These are phyloP conservation scores for Tilletia indica DNA, from an alignment of 1,284 basidiomycete genomes.

Conservation along the genomic window DNA sequence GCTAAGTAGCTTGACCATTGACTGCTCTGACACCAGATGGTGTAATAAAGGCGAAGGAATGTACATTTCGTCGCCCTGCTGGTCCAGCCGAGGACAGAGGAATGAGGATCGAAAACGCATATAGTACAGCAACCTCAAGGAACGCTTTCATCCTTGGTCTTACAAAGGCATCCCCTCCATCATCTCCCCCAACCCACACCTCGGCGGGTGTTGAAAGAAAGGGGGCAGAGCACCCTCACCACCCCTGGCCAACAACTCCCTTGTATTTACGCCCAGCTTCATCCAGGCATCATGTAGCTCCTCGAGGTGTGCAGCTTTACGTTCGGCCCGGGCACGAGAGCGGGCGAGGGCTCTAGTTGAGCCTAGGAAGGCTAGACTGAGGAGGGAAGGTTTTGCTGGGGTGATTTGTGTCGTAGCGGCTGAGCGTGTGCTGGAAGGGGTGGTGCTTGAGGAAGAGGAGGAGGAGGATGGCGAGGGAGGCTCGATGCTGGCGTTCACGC, in stretches of 20 bases:
- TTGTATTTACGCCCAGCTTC: background rate
- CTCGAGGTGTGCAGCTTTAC: background rate
- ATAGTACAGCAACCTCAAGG: too few relatives aligned
- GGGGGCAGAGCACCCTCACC: background rate
- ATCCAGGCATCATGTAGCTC: conserved; percentile 14
- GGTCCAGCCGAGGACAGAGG: too few relatives aligned
- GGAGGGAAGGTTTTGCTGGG: background rate
- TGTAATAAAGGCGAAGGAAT: too few relatives aligned
- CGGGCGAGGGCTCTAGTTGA: background rate
- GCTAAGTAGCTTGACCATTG: too few relatives aligned
- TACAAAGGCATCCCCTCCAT: conserved; percentile 36
- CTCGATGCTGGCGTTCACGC: conserved; percentile 6
- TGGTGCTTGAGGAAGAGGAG: background rate
- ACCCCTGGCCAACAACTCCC: background rate
- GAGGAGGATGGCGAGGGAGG: background rate
- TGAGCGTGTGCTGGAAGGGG: background rate
- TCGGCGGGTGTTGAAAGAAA: conserved; percentile 4
- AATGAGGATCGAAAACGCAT: too few relatives aligned
- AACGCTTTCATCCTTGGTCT: conserved; percentile 3
- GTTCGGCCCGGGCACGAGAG: background rate
- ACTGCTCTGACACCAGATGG: too few relatives aligned
- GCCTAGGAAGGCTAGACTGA: background rate
- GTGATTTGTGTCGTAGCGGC: background rate
- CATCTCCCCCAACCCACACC: conserved; percentile 8
- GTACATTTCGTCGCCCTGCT: too few relatives aligned